Evolutionary conservation across 1,284 basidiomycete species (phyloP), one percentile per base, ranked within the genome.

Genomic region (Melanopsichium pennsylvanicum): DNA sequence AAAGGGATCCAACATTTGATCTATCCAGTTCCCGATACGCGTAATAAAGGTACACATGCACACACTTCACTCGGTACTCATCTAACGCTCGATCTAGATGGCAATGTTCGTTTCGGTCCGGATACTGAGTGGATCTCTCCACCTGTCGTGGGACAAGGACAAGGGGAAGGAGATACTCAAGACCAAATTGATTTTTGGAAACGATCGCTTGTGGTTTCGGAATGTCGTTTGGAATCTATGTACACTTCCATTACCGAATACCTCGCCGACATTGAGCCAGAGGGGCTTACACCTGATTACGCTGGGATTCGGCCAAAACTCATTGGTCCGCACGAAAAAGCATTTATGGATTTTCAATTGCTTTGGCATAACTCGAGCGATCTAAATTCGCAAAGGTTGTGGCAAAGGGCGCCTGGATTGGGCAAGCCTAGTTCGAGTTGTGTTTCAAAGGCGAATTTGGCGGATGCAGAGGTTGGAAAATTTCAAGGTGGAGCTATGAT

Each of bases 271-370:
- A 86, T 97, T 15, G 77, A 81, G 9, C 76, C 86, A 2, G 84
- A 87, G 8, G 87, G 88, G 0, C 84, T 98, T 46, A 84, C 86
- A 58, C 89, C 92, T 2, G 94, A 96, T 81, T 97, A 97, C 80
- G 88, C 89, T 19, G 95, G 95, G 2, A 88, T 98, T 67, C 85
- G 95, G 52, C 93, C 95, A 4, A 97, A 97, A 81, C 84, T 97
- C 13, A 87, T 88, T 5, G 86, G 87, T 1, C 90, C 91, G 1
- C 84, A 85, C 11, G 86, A 57, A 6, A 52, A 85, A 5, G 88
- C 88, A 1, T 95, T 97, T 80, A 87, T 89, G 67, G 95, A 98
- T 80, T 97, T 97, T 59, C 71, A 81, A 27, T 82, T 86, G 27
- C 54, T 80, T 31, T 76, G 69, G 64, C 79, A 81, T 57, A 51